Percentiles rank a stretch among this genome's conserved stretches.
phyloP scores from a whole-genome alignment of 2,329 filamentous ascomycete species.

The Sodiomyces alkalinus region DNA sequence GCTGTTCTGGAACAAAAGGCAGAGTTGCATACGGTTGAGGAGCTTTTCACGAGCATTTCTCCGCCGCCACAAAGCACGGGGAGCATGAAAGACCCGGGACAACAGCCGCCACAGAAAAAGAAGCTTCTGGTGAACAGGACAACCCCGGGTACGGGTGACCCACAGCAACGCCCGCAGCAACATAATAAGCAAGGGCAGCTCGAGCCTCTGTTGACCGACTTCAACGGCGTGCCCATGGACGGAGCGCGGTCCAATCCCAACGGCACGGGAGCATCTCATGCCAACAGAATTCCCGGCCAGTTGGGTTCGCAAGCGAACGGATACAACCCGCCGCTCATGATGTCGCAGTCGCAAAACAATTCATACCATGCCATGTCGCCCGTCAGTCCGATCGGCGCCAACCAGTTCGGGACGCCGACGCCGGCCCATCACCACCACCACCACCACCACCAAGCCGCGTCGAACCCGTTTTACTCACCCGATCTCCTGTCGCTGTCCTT shows the following conservation, averaged over 20 bases:
- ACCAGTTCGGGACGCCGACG: conserved; percentile 16
- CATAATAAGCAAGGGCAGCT: conserved; percentile 13
- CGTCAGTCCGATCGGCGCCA: conserved; percentile 32
- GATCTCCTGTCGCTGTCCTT: conserved; percentile 39
- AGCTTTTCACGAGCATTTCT: conserved; percentile 75
- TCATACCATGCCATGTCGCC: conserved; percentile 34
- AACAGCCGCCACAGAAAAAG: conserved; percentile 6
- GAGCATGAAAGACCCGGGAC: conserved; percentile 10
- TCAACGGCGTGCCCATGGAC: conserved; percentile 16
- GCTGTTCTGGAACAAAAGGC: conserved; percentile 78
- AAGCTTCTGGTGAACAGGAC: neutral
- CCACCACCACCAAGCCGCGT: neutral
- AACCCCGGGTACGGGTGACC: neutral
- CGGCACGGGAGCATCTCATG: conserved; percentile 13
- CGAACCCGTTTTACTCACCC: conserved; percentile 28
- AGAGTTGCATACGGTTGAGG: conserved; percentile 84
- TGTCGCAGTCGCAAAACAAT: conserved; percentile 23
- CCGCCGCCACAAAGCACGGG: conserved; percentile 43
- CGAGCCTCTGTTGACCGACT: conserved; percentile 8
- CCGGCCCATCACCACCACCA: too few relatives aligned
- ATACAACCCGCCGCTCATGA: conserved; percentile 25
- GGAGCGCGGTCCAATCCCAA: too few relatives aligned
- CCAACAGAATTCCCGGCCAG: conserved; percentile 14
- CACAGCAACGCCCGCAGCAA: conserved; percentile 21
- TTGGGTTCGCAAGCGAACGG: conserved; percentile 26